Evolutionary conservation across 169 alveolate genomes (phyloP).

Genomic region (Plasmodium inui): DNA sequence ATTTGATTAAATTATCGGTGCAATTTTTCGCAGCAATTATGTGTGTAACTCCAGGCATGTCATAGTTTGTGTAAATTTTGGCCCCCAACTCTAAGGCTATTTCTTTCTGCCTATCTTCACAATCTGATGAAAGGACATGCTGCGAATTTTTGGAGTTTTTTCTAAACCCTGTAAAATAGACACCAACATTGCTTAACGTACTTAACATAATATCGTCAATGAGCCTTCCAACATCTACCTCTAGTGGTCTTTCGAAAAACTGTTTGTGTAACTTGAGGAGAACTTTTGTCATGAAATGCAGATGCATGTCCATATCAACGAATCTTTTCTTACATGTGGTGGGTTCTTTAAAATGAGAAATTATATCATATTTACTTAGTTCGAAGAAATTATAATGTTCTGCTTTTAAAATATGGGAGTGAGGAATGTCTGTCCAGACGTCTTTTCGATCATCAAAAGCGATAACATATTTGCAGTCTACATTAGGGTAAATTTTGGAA

Average conservation of each 20-base stretch:
- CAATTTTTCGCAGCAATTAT: slow-evolving; percentile 92
- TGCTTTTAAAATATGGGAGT: slow-evolving; percentile 91
- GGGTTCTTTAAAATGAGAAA: slow-evolving; percentile 77
- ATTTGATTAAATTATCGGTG: slow-evolving; percentile 89
- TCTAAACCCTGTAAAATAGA: slow-evolving; percentile 91
- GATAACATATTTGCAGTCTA: slow-evolving; percentile 89
- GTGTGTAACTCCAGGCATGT: slow-evolving; percentile 89
- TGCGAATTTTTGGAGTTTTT: slow-evolving; percentile 87
- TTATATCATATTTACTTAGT: slow-evolving; percentile 79
- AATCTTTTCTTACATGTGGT: slow-evolving; percentile 75
- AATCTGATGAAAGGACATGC: slow-evolving; percentile 88
- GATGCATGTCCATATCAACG: slow-evolving; percentile 90
- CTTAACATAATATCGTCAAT: slow-evolving; percentile 84
- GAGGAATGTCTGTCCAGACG: slow-evolving; percentile 92
- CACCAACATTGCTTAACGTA: slow-evolving; percentile 86
- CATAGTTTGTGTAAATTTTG: slow-evolving; percentile 83
- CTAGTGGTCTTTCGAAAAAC: slow-evolving; percentile 89
- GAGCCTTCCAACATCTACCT: slow-evolving; percentile 89
- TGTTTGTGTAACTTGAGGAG: slow-evolving; percentile 89
- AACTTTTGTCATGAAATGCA: slow-evolving; percentile 88
- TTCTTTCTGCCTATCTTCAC: slow-evolving; percentile 91
- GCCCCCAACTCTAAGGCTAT: slow-evolving; percentile 92
- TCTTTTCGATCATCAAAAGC: slow-evolving; percentile 93
- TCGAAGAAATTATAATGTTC: slow-evolving; percentile 93
- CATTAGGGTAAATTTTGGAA: slow-evolving; percentile 86